A percentile compares a stretch with the other conserved stretches of the same genome.
Conservation (phyloP, 345 rosid species). For the Cardiospermum halicacabum region DNA sequence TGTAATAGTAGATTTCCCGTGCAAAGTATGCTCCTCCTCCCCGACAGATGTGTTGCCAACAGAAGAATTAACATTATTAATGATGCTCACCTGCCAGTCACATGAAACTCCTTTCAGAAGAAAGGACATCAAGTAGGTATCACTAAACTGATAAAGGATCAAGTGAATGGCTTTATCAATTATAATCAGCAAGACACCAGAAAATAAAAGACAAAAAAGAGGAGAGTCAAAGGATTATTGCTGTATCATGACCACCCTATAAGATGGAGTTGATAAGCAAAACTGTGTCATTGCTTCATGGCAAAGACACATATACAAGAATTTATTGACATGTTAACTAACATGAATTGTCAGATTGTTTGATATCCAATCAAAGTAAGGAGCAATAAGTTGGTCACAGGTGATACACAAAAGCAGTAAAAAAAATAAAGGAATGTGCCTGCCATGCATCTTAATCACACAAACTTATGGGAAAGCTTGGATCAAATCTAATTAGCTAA, state of each 20-base stretch:
- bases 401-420: background rate
- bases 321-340: background rate
- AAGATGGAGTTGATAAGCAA: background rate
- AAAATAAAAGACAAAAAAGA: background rate
- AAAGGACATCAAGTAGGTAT: background rate
- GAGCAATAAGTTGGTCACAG: background rate
- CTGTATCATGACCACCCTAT: background rate
- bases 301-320: background rate
- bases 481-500: background rate
- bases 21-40: slow-evolving; percentile 75
- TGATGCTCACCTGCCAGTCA: slow-evolving; percentile 59
- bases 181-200: background rate
- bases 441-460: background rate
- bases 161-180: background rate
- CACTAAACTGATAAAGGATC: background rate
- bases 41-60: slow-evolving; percentile 92
- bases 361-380: slow-evolving; percentile 1
- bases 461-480: background rate
- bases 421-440: background rate
- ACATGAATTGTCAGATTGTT: background rate
- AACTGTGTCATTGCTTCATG: background rate
- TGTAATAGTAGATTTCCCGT: slow-evolving; percentile 65
- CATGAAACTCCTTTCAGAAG: background rate
- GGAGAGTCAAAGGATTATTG: slow-evolving; percentile 5
- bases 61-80: slow-evolving; percentile 87